phyloP scores from a whole-genome alignment of 371 early-diverging fungal species.

The Lichtheimia ramosa region DNA sequence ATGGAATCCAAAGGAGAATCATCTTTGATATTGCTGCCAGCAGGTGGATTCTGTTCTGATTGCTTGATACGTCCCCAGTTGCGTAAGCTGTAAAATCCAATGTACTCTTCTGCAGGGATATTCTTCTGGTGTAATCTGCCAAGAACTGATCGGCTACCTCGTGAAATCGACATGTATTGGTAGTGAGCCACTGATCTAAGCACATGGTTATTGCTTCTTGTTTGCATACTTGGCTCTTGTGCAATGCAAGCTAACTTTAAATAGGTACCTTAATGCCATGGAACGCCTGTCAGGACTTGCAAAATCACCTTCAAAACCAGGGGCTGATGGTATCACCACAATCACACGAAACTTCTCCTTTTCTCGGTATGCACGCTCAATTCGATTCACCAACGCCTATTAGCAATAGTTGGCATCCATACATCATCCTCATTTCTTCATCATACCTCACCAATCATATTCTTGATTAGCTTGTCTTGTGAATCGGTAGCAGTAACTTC shows the following conservation, averaged over 20 bases:
- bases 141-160: conserved; percentile 74
- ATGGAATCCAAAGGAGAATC: conserved; percentile 10
- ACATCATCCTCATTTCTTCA: too few relatives aligned
- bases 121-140: conserved; percentile 60
- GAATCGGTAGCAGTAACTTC: conserved; percentile 44
- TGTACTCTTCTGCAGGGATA: conserved; percentile 71
- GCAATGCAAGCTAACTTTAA: neutral
- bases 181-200: conserved; percentile 67
- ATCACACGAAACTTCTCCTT: conserved; percentile 75
- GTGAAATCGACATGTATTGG: conserved; percentile 79
- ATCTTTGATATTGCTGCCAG: conserved; percentile 12
- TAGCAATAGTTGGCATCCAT: neutral
- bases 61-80: conserved; percentile 59
- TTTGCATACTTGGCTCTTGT: neutral
- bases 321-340: conserved; percentile 87
- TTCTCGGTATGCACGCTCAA: conserved; percentile 71
- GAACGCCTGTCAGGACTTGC: conserved; percentile 45
- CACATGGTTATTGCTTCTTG: conserved; percentile 26
- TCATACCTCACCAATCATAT: conserved; percentile 46
- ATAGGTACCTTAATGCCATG: conserved; percentile 35
- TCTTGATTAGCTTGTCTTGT: conserved; percentile 40
- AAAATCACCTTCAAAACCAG: conserved; percentile 88
- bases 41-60: neutral
- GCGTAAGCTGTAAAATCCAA: conserved; percentile 77
- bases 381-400: conserved; percentile 76